phyloP scores from a whole-genome alignment of 2,329 filamentous ascomycete genomes.

The Talaromyces sp. region DNA sequence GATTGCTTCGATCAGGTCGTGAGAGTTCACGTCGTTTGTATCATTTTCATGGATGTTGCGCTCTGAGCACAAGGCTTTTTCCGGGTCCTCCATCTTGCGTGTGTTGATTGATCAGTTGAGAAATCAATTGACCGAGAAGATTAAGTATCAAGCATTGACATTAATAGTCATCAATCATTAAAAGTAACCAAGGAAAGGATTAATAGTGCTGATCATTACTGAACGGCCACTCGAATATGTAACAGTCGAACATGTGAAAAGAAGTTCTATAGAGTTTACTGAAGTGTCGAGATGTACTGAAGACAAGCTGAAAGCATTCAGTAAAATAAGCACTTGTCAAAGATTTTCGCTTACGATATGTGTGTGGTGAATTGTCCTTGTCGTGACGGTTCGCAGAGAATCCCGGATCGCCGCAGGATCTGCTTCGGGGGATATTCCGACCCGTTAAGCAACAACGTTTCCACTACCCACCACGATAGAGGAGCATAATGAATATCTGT shows the following conservation, averaged over 20 bases:
- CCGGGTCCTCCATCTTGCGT: background rate
- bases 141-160: too few relatives aligned
- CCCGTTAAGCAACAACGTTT: background rate
- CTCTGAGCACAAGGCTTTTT: background rate
- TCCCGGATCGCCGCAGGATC: background rate
- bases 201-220: background rate
- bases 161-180: background rate
- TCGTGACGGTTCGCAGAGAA: conserved; percentile 4
- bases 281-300: too few relatives aligned
- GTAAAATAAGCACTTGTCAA: background rate
- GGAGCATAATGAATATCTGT: background rate
- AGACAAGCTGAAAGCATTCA: background rate
- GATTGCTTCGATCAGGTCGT: background rate
- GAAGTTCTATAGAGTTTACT: too few relatives aligned
- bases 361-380: background rate
- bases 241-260: too few relatives aligned
- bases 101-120: background rate
- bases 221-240: too few relatives aligned
- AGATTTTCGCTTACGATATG: background rate
- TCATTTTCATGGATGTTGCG: background rate
- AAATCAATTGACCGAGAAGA: background rate
- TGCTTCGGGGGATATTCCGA: background rate
- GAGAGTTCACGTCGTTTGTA: background rate
- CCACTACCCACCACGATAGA: background rate
- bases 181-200: background rate